Evolutionary conservation across 805 yeast genomes (phyloP), one percentile per base, ranked within the genome.

Genomic region (Hanseniaspora opuntiae): DNA sequence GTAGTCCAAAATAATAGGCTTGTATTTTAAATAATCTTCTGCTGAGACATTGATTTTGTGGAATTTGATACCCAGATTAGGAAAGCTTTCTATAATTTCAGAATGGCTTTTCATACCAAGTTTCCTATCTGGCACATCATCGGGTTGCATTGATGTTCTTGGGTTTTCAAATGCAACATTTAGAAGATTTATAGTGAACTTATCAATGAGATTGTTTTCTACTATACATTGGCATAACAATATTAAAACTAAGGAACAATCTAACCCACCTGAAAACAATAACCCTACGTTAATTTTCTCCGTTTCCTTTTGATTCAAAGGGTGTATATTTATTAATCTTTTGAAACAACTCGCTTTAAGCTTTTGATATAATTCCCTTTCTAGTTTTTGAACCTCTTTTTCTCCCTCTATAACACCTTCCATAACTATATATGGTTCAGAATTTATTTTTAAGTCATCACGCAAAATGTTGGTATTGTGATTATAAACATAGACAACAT

Each of bases 141-240:
- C 62, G 0, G 87, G 81, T 11, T 57, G 53, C 24, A 74, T 65
- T 0, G 79, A 76, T 0, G 90, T 82, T 54, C 99, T 74, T 14
- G 88, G 89, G 61, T 90, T 93, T 58, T 84, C 89, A 65, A 93
- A 93, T 0, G 95, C 95, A 5, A 93, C 98, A 56, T 89, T 90
- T 14, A 93, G 62, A n/a, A 93, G 70, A 63, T 90, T 96, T 9
- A 93, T 74, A 1, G 57, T 54, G 0, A 45, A 53, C n/a, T 44
- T 47, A 4, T 57, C 45, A 10, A 53, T 48, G 2, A 57, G 40
- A 0, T 62, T 65, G 20, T 54, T n/a, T 53, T 54, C 19, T 64
- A 69, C 58, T 55, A 63, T 56, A n/a, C 57, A 57, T 47, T 60
- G 58, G 56, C 68, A 66, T 11, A 67, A 57, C 3, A 82, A 47